phyloP scores from a whole-genome alignment of 78 protist genomes.

The Acrasis kona region DNA sequence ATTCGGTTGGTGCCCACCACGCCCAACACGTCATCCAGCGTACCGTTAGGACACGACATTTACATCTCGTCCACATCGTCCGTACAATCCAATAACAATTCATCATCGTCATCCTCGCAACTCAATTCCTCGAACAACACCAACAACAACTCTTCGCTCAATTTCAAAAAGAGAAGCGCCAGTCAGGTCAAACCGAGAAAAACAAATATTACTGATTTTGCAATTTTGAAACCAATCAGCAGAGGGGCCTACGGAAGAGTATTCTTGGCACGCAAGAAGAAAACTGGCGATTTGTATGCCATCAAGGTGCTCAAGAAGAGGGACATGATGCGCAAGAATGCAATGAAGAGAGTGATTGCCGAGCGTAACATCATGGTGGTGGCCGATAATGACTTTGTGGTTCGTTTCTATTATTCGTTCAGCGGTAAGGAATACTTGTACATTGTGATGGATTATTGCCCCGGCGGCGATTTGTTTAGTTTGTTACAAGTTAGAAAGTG shows the following conservation, averaged over 20 bases:
- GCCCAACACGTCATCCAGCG: no score
- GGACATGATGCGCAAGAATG: slow-evolving; percentile 51
- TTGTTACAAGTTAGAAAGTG: not conserved
- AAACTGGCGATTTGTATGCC: slow-evolving; percentile 68
- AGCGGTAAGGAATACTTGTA: slow-evolving; percentile 24
- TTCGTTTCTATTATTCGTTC: slow-evolving; percentile 68
- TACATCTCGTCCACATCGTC: no score
- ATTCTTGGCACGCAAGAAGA: slow-evolving; percentile 60
- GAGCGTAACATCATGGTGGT: slow-evolving; percentile 74
- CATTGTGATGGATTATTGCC: slow-evolving; percentile 64
- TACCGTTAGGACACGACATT: no score
- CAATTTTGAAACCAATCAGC: slow-evolving; percentile 49
- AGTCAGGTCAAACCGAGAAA: no score
- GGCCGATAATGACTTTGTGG: slow-evolving; percentile 48
- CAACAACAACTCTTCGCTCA: no score
- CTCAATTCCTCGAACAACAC: no score
- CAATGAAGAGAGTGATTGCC: slow-evolving; percentile 23
- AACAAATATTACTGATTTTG: slow-evolving; percentile 40
- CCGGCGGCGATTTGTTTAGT: slow-evolving; percentile 48
- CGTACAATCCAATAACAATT: no score
- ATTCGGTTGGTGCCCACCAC: no score
- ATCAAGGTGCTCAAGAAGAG: slow-evolving; percentile 68
- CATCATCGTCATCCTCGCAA: no score
- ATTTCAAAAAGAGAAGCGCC: no score
- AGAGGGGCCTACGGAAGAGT: slow-evolving; percentile 66